Evolutionary conservation across 169 alveolate species (phyloP).

Genomic region (Condylostoma magnum): DNA sequence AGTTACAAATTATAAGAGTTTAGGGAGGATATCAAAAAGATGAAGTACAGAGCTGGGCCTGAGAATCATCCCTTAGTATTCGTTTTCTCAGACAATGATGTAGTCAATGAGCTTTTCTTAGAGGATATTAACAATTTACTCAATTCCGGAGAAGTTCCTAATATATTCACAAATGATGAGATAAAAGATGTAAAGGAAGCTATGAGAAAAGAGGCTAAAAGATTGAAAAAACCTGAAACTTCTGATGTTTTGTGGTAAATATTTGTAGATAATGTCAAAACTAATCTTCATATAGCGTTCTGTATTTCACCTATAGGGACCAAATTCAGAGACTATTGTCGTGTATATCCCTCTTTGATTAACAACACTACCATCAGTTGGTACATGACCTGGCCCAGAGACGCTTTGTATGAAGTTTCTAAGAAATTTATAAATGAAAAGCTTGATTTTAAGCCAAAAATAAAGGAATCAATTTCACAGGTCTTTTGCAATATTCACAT

Average conservation of each 20-base stretch:
- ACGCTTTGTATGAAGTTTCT: slow-evolving; percentile 93
- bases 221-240: slow-evolving; percentile 60
- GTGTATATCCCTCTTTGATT: slow-evolving; percentile 94
- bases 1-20: slow-evolving; percentile 81
- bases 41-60: slow-evolving; percentile 82
- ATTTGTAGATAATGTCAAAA: slow-evolving; percentile 86
- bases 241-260: slow-evolving; percentile 84
- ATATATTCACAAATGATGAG: slow-evolving; percentile 83
- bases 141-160: slow-evolving; percentile 91
- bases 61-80: slow-evolving; percentile 74
- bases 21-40: slow-evolving; percentile 84
- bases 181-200: slow-evolving; percentile 75
- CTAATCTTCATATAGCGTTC: slow-evolving; percentile 90
- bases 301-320: slow-evolving; percentile 93
- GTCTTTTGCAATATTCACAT: slow-evolving; percentile 86
- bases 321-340: slow-evolving; percentile 88
- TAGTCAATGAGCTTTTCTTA: slow-evolving; percentile 88
- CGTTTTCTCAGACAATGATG: slow-evolving; percentile 90
- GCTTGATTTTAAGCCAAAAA: slow-evolving; percentile 58
- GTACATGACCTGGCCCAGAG: slow-evolving; percentile 96
- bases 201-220: slow-evolving; percentile 58
- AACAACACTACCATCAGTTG: slow-evolving; percentile 93
- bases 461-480: slow-evolving; percentile 75
- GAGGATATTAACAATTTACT: slow-evolving; percentile 92
- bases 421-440: slow-evolving; percentile 59